Evolutionary conservation across 805 yeast genomes (phyloP).

Genomic region (Helenozyma rhizophorensis): DNA sequence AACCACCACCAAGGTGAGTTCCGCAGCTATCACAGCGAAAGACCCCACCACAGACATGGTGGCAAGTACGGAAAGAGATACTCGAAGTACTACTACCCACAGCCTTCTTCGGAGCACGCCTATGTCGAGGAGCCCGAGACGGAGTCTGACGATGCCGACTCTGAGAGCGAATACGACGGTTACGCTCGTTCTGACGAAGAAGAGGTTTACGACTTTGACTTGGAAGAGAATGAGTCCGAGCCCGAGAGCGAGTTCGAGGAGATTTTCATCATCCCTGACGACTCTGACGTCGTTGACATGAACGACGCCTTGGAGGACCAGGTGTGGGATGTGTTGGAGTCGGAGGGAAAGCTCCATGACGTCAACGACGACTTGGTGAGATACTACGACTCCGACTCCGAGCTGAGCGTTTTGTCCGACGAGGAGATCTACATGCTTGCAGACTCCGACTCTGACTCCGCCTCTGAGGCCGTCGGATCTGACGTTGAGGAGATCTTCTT

Average conservation of each 20-base stretch:
- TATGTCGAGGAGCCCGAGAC: conserved; percentile 43
- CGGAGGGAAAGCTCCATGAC: conserved; percentile 20
- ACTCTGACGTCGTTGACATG: conserved; percentile 32
- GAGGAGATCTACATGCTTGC: conserved; percentile 11
- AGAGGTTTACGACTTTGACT: conserved; percentile 29
- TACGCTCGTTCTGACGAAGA: conserved; percentile 15
- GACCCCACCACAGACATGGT: neutral
- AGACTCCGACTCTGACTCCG: conserved; percentile 13
- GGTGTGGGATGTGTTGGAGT: conserved; percentile 28
- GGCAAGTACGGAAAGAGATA: conserved; percentile 17
- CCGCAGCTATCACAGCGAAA: neutral
- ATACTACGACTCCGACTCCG: conserved; percentile 20
- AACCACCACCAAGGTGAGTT: conserved; percentile 3
- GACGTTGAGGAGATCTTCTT: conserved; percentile 11
- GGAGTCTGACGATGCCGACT: conserved; percentile 24
- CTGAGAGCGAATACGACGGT: conserved; percentile 20
- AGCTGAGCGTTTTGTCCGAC: conserved; percentile 2
- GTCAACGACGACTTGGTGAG: conserved; percentile 23
- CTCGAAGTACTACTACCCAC: conserved; percentile 31
- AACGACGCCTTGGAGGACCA: conserved; percentile 35
- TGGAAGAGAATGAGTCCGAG: conserved; percentile 19
- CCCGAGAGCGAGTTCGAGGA: conserved; percentile 20
- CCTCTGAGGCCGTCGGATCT: conserved; percentile 12
- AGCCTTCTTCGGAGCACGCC: conserved; percentile 31
- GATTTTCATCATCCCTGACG: conserved; percentile 18